Evolutionary conservation across 306 rosid species (phyloP).

Genomic region (Carpinus fangiana): DNA sequence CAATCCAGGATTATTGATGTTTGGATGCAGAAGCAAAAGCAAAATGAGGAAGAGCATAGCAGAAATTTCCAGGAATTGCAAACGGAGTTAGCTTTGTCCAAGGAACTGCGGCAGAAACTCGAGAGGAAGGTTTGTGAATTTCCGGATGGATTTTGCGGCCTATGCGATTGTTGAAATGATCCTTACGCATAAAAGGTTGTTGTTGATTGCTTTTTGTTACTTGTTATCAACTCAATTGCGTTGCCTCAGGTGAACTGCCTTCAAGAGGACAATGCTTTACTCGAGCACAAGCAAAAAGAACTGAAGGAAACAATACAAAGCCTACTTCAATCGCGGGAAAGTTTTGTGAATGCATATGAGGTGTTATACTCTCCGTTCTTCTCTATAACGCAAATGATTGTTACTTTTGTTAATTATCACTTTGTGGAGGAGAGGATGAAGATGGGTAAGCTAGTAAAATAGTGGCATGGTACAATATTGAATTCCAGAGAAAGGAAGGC

Average conservation of each 20-base stretch:
- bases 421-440: background rate
- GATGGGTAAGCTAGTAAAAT: background rate
- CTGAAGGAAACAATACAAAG: constrained; percentile 56
- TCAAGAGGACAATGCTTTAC: constrained; percentile 60
- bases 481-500: background rate
- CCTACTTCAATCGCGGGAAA: constrained; percentile 60
- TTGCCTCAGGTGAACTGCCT: constrained; percentile 54
- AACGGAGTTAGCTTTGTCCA: constrained; percentile 50
- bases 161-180: background rate
- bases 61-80: constrained; percentile 62
- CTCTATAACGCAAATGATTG: background rate
- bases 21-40: constrained; percentile 62
- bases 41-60: constrained; percentile 60
- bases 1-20: constrained; percentile 5
- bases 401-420: background rate
- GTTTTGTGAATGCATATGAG: constrained; percentile 64
- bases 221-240: background rate
- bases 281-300: constrained; percentile 70
- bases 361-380: constrained; percentile 24
- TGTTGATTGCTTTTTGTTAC: background rate
- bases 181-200: background rate
- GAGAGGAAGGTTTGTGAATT: constrained; percentile 51
- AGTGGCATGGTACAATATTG: background rate
- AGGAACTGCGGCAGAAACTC: constrained; percentile 54
- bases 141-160: background rate